A percentile compares a stretch with the other conserved stretches of the same genome.
phyloP scores from a whole-genome alignment of 1,284 basidiomycete genomes.

The Fomes fomentarius region DNA sequence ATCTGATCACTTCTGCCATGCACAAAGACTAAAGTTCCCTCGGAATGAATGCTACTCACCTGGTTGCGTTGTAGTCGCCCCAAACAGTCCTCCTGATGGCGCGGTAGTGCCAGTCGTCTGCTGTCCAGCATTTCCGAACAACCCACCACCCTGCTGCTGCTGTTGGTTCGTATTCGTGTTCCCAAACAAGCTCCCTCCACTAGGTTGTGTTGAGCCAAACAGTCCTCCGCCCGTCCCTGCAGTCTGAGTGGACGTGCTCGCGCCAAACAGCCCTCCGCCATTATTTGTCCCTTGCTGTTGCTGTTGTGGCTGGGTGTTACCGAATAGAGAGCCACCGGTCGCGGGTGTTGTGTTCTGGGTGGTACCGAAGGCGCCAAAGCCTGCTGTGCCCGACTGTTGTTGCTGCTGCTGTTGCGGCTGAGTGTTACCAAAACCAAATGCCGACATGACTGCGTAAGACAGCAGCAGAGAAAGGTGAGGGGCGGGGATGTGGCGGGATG shows the following conservation, averaged over 20 bases:
- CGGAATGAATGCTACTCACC: constrained; percentile 1
- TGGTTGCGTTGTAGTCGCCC: constrained; percentile 7
- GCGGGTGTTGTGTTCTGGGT: constrained; percentile 9
- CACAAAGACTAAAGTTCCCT: neutral
- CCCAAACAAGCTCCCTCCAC: neutral
- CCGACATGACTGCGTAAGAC: constrained; percentile 8
- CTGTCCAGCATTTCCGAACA: constrained; percentile 32
- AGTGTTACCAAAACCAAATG: constrained; percentile 18
- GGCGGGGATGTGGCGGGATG: neutral
- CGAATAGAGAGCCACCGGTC: constrained; percentile 19
- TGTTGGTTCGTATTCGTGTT: constrained; percentile 2
- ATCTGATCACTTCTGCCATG: neutral
- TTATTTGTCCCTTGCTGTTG: constrained; percentile 7
- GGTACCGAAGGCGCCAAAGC: constrained; percentile 19
- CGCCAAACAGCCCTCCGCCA: constrained; percentile 17
- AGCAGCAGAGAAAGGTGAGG: neutral
- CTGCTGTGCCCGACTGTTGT: constrained; percentile 5
- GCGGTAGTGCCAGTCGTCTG: too few species aligned
- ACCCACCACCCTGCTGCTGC: constrained; percentile 22
- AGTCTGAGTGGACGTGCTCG: neutral
- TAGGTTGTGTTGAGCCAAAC: constrained; percentile 16
- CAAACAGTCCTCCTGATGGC: constrained; percentile 23
- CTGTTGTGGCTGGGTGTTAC: constrained; percentile 11
- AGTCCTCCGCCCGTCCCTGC: constrained; percentile 9
- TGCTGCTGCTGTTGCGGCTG: constrained; percentile 19